Conservation (phyloP, 306 rosid species). For the Phaseolus lunatus region DNA sequence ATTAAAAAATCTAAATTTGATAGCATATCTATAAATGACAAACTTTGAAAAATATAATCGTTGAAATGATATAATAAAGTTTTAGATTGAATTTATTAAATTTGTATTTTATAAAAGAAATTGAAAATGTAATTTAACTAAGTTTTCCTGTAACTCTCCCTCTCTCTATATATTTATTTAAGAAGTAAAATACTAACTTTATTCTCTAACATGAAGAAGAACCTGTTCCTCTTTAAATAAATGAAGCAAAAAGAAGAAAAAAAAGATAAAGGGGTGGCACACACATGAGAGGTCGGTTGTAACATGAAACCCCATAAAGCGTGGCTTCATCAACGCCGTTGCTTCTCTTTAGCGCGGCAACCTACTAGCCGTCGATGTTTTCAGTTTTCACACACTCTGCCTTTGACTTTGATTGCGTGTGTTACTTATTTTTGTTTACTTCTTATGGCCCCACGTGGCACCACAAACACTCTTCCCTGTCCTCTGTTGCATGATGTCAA, state of each 20-base stretch:
- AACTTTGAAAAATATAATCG: too few species aligned
- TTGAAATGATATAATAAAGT: too few species aligned
- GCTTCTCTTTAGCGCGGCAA: constrained; percentile 26
- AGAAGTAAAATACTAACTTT: neutral
- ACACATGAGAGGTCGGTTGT: constrained; percentile 43
- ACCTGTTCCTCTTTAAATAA: neutral
- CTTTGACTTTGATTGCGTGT: constrained; percentile 19
- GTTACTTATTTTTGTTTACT: neutral
- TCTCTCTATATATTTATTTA: neutral
- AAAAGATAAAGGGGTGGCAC: neutral
- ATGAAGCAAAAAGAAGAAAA: neutral
- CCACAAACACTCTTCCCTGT: neutral
- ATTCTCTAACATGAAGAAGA: neutral
- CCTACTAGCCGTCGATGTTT: constrained; percentile 36
- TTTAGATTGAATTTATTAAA: too few species aligned
- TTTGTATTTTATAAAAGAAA: too few species aligned
- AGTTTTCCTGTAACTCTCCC: too few species aligned
- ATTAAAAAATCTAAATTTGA: too few species aligned
- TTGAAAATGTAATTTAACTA: too few species aligned
- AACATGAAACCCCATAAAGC: constrained; percentile 5
- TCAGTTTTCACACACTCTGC: neutral
- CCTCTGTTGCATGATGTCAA: neutral
- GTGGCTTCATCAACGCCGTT: constrained; percentile 41
- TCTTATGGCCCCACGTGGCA: constrained; percentile 31
- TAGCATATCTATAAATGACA: too few species aligned